Percentiles rank a stretch among this genome's conserved stretches.
These are phyloP conservation scores for Ricinus communis DNA, from an alignment of 345 rosid species.

Conservation along the genomic window DNA sequence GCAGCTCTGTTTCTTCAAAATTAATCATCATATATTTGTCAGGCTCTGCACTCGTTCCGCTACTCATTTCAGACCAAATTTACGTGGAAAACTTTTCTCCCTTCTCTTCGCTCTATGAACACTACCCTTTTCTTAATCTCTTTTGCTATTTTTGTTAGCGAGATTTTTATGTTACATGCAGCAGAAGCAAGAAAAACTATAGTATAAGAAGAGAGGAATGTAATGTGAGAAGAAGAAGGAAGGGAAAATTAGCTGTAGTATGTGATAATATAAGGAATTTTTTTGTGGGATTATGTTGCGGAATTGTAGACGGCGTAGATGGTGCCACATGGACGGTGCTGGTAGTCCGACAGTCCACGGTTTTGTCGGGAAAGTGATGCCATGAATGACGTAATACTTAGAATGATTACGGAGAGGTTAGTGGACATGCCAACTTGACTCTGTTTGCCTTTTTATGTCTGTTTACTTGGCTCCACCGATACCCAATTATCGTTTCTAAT, in stretches of 20 bases:
- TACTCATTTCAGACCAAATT: neutral
- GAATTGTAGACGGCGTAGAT: conserved; percentile 40
- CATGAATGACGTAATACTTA: conserved; percentile 46
- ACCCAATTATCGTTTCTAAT: too few species aligned
- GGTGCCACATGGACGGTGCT: conserved; percentile 45
- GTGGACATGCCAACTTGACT: conserved; percentile 44
- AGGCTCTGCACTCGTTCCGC: conserved; percentile 17
- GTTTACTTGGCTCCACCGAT: conserved; percentile 28
- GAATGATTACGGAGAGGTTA: conserved; percentile 45
- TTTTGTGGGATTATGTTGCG: conserved; percentile 3
- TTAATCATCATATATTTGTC: conserved; percentile 51
- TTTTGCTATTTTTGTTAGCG: neutral
- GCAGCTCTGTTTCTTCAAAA: conserved; percentile 85
- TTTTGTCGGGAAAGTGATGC: conserved; percentile 57
- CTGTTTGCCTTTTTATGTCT: conserved; percentile 18
- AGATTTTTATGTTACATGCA: neutral
- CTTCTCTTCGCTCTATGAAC: neutral
- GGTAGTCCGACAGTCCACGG: conserved; percentile 36
- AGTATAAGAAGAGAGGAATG: neutral
- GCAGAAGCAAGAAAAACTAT: too few species aligned
- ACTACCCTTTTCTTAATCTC: neutral
- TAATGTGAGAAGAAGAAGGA: conserved; percentile 11
- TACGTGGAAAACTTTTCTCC: neutral
- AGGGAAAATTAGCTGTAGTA: conserved; percentile 20
- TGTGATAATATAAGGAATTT: conserved; percentile 28